Conservation (phyloP, 176 grass and related monocot genomes). For the Hsuehochloa calcarea region DNA sequence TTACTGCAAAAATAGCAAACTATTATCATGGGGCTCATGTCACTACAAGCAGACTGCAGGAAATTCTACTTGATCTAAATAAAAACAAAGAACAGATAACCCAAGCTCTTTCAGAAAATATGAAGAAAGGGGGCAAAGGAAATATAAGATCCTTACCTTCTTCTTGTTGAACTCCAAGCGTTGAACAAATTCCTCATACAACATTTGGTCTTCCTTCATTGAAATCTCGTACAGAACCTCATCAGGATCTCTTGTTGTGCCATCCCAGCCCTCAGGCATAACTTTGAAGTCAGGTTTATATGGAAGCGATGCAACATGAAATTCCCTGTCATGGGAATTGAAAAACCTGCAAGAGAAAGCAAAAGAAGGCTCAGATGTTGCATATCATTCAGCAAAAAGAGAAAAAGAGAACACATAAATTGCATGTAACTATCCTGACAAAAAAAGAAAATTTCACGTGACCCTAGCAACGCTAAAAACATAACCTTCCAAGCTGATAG, state of each 20-base stretch:
- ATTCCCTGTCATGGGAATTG: constrained; percentile 86
- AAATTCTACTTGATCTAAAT: constrained; percentile 2
- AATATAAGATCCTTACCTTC: constrained; percentile 51
- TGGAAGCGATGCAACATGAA: constrained; percentile 94
- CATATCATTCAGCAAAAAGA: background rate
- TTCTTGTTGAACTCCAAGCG: constrained; percentile 95
- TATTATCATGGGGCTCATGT: background rate
- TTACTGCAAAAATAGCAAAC: background rate
- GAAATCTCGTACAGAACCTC: constrained; percentile 98
- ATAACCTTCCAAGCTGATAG: constrained; percentile 2
- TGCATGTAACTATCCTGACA: background rate
- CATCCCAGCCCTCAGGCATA: constrained; percentile 99
- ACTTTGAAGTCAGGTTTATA: constrained; percentile 99
- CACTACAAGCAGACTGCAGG: background rate
- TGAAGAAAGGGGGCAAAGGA: background rate
- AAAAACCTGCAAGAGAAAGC: constrained; percentile 67
- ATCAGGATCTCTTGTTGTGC: constrained; percentile 78
- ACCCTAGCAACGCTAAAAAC: background rate
- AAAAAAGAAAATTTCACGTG: background rate
- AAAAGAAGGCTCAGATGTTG: constrained; percentile 18
- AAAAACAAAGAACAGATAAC: background rate
- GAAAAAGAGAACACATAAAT: background rate
- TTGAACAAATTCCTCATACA: constrained; percentile 96
- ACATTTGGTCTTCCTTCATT: constrained; percentile 86
- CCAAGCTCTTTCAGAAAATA: background rate